A percentile compares a stretch with the other conserved stretches of the same genome.
Evolutionary conservation across 2,329 filamentous ascomycete genomes (phyloP).

Genomic region (Colletotrichum spaethianum): DNA sequence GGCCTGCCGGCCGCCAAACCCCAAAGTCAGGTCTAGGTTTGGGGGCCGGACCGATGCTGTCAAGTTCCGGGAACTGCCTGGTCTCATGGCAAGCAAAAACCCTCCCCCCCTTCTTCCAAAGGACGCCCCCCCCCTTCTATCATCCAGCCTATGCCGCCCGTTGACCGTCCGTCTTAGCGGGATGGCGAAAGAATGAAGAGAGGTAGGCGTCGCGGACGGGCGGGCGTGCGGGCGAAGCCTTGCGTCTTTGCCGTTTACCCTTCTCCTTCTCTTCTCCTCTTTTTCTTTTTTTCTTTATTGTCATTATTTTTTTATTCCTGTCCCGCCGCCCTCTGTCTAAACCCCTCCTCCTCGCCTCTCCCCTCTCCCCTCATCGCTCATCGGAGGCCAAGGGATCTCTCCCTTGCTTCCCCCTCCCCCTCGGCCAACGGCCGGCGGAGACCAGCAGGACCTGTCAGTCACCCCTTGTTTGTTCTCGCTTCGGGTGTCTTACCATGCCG

Average conservation of each 20-base stretch:
- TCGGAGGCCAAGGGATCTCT: not conserved
- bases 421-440: constrained; percentile 18
- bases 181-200: not conserved
- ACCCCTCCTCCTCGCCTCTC: too few relatives aligned
- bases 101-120: not conserved
- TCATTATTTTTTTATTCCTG: not conserved
- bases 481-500: not conserved
- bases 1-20: not conserved
- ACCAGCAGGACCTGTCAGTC: not conserved
- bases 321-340: not conserved
- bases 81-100: not conserved
- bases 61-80: constrained; percentile 22
- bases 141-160: not conserved
- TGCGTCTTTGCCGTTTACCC: not conserved
- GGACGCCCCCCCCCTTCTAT: not conserved
- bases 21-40: constrained; percentile 11
- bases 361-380: not conserved
- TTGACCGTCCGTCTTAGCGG: not conserved
- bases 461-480: not conserved
- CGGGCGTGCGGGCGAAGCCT: not conserved
- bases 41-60: constrained; percentile 25
- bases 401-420: constrained; percentile 1
- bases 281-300: not conserved
- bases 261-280: not conserved
- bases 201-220: not conserved